Base-by-base conservation (phyloP, 768 basidiomycete species). In the Amanita rubescens region DNA sequence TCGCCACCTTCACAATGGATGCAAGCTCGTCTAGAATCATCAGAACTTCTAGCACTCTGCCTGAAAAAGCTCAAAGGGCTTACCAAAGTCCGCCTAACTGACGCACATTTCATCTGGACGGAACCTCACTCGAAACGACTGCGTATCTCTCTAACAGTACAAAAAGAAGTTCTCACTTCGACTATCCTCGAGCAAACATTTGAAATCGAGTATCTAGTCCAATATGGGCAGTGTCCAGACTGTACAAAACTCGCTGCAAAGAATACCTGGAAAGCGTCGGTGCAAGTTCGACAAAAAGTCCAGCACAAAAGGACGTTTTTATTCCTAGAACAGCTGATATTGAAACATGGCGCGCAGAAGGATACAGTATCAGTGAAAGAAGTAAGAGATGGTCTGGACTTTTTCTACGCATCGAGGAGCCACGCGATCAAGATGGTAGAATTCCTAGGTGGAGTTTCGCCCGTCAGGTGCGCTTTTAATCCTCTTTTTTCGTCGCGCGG, bases 231-330 rank as follows among this genome's bases (percentile, higher is more conserved):
- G 72, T 99, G 96, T 68, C 85, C 92, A 0, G 91, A 94, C 59
- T 99, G 96, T 63, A 77, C 95, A 0, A 85, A 82, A 61, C 80
- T 98, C 3, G 96, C 96, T 0, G 96, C 96, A 2, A 99, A 98
- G 73, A 97, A 98, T 66, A 98, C 94, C 0, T 98, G 95, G 96
- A 94, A 93, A 65, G 93, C 95, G 1, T 77, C 93, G 34, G 94
- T 99, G 1, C 96, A 98, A 74, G 93, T 98, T n/a, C 86, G 96
- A 43, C 96, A 99, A 67, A 98, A 99, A 70, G 96, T 98, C 39
- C 77, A 92, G 3, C 96, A 99, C 68, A 99, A 99, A 71, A 84
- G 96, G 54, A 98, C 96, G 1, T 99, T 99, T 75, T 70, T 99
- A 61, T 99, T 85, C 75, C 82, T 98, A 49, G 96, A 98, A 69